Evolutionary conservation across 345 rosid genomes (phyloP).

Genomic region (Salix caprea): DNA sequence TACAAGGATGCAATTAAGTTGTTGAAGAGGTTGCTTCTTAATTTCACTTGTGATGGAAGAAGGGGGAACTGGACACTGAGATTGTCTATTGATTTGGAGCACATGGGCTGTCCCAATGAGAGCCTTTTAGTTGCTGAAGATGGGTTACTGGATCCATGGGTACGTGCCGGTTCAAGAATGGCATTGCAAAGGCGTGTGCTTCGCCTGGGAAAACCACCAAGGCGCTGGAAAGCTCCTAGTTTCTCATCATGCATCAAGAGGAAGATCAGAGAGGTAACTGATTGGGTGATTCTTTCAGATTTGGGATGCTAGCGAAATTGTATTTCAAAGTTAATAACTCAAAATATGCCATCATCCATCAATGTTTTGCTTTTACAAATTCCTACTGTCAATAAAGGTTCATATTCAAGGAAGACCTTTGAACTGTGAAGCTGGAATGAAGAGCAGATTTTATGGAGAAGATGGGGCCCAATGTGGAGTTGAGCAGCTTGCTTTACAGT

Average conservation of each 20-base stretch:
- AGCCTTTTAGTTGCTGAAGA: conserved; percentile 79
- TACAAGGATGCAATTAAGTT: conserved; percentile 54
- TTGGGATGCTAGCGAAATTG: conserved; percentile 10
- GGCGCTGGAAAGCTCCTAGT: conserved; percentile 89
- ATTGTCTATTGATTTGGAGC: conserved; percentile 84
- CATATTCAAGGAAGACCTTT: conserved; percentile 78
- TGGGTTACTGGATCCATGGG: conserved; percentile 78
- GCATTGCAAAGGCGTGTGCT: conserved; percentile 77
- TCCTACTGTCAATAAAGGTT: conserved; percentile 39
- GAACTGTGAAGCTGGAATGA: conserved; percentile 70
- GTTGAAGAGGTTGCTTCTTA: conserved; percentile 54
- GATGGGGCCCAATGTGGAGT: conserved; percentile 91
- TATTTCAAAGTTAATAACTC: not conserved
- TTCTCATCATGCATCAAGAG: conserved; percentile 47
- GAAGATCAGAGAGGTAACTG: conserved; percentile 62
- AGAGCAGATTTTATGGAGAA: conserved; percentile 81
- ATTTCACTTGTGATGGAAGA: conserved; percentile 65
- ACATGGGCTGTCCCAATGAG: conserved; percentile 59
- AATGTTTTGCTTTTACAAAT: conserved; percentile 1
- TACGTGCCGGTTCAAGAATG: conserved; percentile 88
- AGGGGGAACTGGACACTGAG: conserved; percentile 93
- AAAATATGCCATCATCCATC: not conserved
- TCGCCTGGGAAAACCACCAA: conserved; percentile 88
- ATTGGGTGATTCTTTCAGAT: not conserved
- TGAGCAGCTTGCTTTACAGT: conserved; percentile 88